Percentiles rank a stretch among this genome's conserved stretches.
Conservation (phyloP, 2,329 filamentous ascomycete genomes). For the Fusarium tricinctum region DNA sequence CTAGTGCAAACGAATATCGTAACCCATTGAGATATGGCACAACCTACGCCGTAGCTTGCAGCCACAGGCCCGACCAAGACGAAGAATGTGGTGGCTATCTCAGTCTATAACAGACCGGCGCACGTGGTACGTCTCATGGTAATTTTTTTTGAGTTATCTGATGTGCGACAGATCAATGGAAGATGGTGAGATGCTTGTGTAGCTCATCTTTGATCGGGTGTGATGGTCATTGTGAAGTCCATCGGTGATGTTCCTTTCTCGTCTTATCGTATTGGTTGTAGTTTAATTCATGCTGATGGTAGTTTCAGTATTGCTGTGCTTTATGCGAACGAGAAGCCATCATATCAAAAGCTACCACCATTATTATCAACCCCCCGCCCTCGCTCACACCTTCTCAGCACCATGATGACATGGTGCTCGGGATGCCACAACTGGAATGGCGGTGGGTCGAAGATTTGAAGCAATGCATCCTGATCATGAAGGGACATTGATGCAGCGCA, state of each 20-base stretch:
- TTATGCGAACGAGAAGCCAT: slow-evolving; percentile 24
- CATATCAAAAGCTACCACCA: slow-evolving; percentile 17
- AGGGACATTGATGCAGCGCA: slow-evolving; percentile 21
- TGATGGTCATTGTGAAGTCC: slow-evolving; percentile 22
- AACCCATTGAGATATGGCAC: slow-evolving; percentile 30
- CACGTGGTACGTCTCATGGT: slow-evolving; percentile 31
- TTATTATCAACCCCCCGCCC: slow-evolving; percentile 22
- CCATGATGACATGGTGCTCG: slow-evolving; percentile 45
- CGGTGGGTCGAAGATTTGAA: slow-evolving; percentile 40
- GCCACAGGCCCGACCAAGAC: slow-evolving; percentile 22
- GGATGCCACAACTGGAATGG: slow-evolving; percentile 51
- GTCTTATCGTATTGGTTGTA: slow-evolving; percentile 18
- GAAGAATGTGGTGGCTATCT: slow-evolving; percentile 25
- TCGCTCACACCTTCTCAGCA: slow-evolving; percentile 28
- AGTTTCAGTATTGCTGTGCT: slow-evolving; percentile 24
- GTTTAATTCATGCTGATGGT: slow-evolving; percentile 14
- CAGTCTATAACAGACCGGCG: slow-evolving; percentile 28
- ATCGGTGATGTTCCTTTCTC: neutral
- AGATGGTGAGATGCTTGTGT: slow-evolving; percentile 26
- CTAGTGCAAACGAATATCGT: slow-evolving; percentile 42
- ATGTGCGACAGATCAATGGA: slow-evolving; percentile 24
- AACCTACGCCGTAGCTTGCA: slow-evolving; percentile 11
- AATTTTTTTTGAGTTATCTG: slow-evolving; percentile 23
- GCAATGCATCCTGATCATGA: slow-evolving; percentile 30
- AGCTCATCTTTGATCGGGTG: slow-evolving; percentile 27